Evolutionary conservation across 2,329 filamentous ascomycete species (phyloP).

Genomic region (Cladosporium cucumerinum): DNA sequence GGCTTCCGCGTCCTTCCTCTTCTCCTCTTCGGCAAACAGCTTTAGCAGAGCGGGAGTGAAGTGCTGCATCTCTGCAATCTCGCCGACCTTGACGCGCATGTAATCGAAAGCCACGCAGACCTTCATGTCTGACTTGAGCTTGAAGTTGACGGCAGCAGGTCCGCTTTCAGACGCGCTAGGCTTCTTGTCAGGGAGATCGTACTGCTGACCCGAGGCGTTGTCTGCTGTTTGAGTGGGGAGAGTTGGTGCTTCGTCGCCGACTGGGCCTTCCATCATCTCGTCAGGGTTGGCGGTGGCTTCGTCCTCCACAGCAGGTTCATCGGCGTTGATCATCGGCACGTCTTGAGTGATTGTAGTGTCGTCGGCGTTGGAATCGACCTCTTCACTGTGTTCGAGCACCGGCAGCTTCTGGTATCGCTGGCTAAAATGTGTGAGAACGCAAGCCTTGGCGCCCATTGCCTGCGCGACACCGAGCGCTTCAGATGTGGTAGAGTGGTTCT

Average conservation of each 20-base stretch:
- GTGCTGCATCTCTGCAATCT: conserved; percentile 64
- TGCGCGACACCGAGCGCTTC: conserved; percentile 78
- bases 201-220: conserved; percentile 20
- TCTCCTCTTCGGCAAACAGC: conserved; percentile 51
- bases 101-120: conserved; percentile 75
- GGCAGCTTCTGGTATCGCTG: conserved; percentile 84
- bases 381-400: conserved; percentile 42
- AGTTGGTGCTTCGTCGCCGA: conserved; percentile 25
- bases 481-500: conserved; percentile 84
- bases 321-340: conserved; percentile 21
- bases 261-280: conserved; percentile 3
- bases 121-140: conserved; percentile 53
- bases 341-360: conserved; percentile 23
- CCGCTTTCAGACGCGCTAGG: conserved; percentile 8
- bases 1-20: conserved; percentile 17
- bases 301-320: conserved; percentile 21
- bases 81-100: conserved; percentile 69
- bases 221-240: conserved; percentile 24
- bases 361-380: conserved; percentile 25
- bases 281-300: neutral
- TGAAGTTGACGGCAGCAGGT: conserved; percentile 31
- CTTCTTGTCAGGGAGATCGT: conserved; percentile 22
- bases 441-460: conserved; percentile 73
- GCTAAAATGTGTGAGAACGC: conserved; percentile 90
- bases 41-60: conserved; percentile 59